Evolutionary conservation across 225 moss, liverwort and hornwort species (phyloP).

Genomic region (Pseudisothecium myosuroides): DNA sequence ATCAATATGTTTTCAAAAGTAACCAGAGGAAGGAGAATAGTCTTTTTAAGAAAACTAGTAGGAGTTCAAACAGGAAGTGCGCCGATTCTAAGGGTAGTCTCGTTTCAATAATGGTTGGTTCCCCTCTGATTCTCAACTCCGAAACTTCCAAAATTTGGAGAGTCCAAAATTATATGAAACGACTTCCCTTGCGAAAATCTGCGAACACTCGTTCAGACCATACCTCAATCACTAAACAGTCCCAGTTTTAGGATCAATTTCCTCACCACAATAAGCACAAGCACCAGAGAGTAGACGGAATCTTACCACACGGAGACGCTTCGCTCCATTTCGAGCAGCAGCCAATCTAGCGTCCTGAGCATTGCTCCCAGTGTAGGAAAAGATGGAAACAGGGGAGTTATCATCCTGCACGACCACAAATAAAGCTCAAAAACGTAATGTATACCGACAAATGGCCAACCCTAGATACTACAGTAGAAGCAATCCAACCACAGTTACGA

Average conservation of each 20-base stretch:
- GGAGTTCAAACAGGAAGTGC: not conserved
- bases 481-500: not conserved
- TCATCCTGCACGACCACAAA: constrained; percentile 51
- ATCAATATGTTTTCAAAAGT: not conserved
- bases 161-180: not conserved
- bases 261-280: not conserved
- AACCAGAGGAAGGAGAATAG: not conserved
- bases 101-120: not conserved
- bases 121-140: not conserved
- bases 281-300: not conserved
- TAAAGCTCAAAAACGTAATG: not conserved
- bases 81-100: not conserved
- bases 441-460: not conserved
- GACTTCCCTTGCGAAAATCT: not conserved
- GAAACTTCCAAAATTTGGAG: not conserved
- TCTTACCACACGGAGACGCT: constrained; percentile 77
- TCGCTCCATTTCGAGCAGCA: constrained; percentile 94
- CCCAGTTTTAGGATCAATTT: not conserved
- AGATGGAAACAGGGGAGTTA: constrained; percentile 81
- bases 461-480: not conserved
- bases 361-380: constrained; percentile 63
- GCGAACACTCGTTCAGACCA: not conserved
- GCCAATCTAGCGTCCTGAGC: constrained; percentile 70
- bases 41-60: not conserved
- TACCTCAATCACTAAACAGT: not conserved